Percentiles rank a stretch among this genome's conserved stretches.
phyloP scores from a whole-genome alignment of 2,329 filamentous ascomycete species.

The Phialemoniopsis sp. region DNA sequence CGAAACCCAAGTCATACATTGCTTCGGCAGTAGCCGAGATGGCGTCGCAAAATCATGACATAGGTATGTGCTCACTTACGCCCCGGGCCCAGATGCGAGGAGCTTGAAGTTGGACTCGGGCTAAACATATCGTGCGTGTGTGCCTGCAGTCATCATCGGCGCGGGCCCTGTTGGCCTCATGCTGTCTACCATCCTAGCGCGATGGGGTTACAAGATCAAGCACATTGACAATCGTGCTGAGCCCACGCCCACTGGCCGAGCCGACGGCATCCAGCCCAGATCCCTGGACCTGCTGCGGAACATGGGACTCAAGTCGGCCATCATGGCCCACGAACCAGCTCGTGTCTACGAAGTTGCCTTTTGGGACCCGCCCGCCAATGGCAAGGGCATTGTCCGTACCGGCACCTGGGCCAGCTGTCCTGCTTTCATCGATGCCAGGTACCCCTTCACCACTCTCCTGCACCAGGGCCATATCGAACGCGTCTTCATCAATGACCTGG shows the following conservation, averaged over 20 bases:
- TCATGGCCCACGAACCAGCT: constrained; percentile 84
- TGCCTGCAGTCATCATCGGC: constrained; percentile 70
- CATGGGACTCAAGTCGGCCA: constrained; percentile 81
- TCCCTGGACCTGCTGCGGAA: constrained; percentile 84
- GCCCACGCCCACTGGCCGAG: constrained; percentile 79
- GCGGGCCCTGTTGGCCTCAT: constrained; percentile 86
- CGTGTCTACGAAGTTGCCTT: constrained; percentile 78
- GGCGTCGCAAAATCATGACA: no score
- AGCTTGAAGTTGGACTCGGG: no score
- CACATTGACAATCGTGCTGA: constrained; percentile 89
- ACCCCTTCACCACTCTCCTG: constrained; percentile 65
- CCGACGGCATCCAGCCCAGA: constrained; percentile 87
- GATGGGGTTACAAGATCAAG: constrained; percentile 94
- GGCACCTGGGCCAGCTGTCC: constrained; percentile 86
- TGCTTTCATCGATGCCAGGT: constrained; percentile 71
- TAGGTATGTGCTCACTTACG: no score
- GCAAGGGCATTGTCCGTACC: constrained; percentile 57
- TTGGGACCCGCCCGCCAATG: constrained; percentile 59
- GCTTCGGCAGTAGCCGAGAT: no score
- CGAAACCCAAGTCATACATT: no score
- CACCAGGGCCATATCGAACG: constrained; percentile 71
- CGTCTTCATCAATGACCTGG: constrained; percentile 63
- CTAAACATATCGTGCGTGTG: no score
- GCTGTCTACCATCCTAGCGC: constrained; percentile 79
- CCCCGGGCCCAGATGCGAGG: no score